Percentiles rank a stretch among this genome's conserved stretches.
Evolutionary conservation across 179 eudicot genomes (phyloP).

Genomic region (Corrigiola litoralis): DNA sequence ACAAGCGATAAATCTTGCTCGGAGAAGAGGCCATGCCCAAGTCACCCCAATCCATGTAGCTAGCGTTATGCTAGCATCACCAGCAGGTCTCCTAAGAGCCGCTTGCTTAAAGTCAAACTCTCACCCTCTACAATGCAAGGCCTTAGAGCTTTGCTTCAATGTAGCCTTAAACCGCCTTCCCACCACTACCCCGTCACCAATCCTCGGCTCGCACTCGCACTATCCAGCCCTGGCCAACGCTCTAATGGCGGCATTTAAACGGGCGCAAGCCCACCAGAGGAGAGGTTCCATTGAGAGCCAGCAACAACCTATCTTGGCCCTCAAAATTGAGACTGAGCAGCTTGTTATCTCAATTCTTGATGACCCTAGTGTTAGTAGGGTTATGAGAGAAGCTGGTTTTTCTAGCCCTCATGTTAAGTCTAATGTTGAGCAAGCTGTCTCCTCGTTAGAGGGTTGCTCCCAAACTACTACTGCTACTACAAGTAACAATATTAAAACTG

Average conservation of each 20-base stretch:
- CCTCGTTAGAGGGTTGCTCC: constrained; percentile 33
- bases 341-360: constrained; percentile 26
- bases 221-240: constrained; percentile 52
- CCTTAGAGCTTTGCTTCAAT: constrained; percentile 59
- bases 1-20: constrained; percentile 50
- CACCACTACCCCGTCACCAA: constrained; percentile 31
- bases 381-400: constrained; percentile 59
- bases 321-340: constrained; percentile 34
- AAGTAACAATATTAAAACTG: constrained; percentile 3
- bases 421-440: constrained; percentile 37
- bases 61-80: constrained; percentile 40
- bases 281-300: constrained; percentile 53
- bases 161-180: constrained; percentile 60
- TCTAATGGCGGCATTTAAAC: constrained; percentile 50
- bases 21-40: constrained; percentile 57
- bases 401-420: constrained; percentile 44
- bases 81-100: constrained; percentile 38
- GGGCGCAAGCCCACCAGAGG: constrained; percentile 58
- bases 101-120: constrained; percentile 50
- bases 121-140: constrained; percentile 52
- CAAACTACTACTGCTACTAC: constrained; percentile 19
- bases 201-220: constrained; percentile 31
- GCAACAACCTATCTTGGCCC: constrained; percentile 52
- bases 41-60: constrained; percentile 64
- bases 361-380: constrained; percentile 60